Base-by-base conservation (phyloP, 2,329 filamentous ascomycete species). In the Polychaeton citri region DNA sequence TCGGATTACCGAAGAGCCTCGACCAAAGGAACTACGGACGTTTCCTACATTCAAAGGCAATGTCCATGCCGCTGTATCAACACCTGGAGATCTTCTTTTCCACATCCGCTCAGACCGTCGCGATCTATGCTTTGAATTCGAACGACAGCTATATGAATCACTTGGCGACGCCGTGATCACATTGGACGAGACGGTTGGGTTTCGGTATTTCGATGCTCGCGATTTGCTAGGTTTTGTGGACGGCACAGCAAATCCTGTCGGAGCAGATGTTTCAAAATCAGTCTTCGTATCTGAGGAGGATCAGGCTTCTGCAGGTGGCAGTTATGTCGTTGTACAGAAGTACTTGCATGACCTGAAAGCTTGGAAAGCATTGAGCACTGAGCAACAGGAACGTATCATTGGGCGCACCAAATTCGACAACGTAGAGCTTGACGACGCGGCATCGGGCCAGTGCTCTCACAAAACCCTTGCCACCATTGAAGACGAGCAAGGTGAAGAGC, bases 171-270 rank as follows among this genome's bases (percentile, higher is more conserved):
- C 65, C 0, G 64, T 74, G 8, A 49, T 45, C 0, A 59, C 72
- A 1, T 57, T 65, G 1, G 72, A 76, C 34, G 65, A 66, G 37
- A 75, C 72, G 0, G 55, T 61, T 1, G 72, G 72, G 0, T 76
- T 76, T 50, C 65, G 72, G 3, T 76, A 75, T 50, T 74, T 74
- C 39, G 72, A 76, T 41, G 62, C 66, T 0, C 67, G 72, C 1
- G 71, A 75, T 40, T 61, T 75, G 0, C 61, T 76, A 0, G 72
- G 72, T 1, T 76, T 76, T 35, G 69, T 76, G 3, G 72, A 76
- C 38, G 72, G 72, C 12, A 76, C 71, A 0, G 72, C 72, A 2
- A 76, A 76, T 42, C 72, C 72, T 0, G 59, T 66, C 1, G 70
- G 69, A 0, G 46, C 57, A 0, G 62, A 55, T 1, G 59, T 72